Conservation (phyloP, 75 land plant genomes). For the Pseudotsuga menziesii region DNA sequence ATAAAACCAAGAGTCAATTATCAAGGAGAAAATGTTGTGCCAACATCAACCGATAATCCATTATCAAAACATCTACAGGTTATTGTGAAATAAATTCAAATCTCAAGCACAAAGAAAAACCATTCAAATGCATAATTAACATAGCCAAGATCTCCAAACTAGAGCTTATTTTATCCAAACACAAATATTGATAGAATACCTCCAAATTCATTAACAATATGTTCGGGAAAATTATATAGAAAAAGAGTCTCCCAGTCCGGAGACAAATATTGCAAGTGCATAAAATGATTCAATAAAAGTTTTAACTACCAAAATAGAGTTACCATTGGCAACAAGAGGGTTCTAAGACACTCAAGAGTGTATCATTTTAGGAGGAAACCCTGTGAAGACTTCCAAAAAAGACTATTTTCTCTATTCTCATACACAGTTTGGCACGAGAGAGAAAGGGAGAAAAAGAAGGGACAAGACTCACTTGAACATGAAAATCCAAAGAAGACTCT, state of each 20-base stretch:
- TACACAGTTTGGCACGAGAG: constrained; percentile 2
- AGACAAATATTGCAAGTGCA: constrained; percentile 3
- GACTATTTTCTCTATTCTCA: neutral
- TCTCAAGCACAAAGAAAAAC: no score
- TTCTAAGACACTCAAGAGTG: neutral
- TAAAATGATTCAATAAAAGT: neutral
- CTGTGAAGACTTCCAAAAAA: neutral
- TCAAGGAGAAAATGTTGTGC: no score
- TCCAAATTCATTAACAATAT: constrained; percentile 3
- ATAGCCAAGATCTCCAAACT: no score
- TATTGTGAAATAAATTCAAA: no score
- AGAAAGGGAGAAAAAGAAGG: neutral
- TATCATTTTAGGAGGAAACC: neutral
- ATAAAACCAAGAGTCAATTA: no score
- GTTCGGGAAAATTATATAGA: neutral
- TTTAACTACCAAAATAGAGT: neutral
- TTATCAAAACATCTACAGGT: no score
- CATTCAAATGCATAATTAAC: no score
- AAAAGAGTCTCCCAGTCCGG: constrained; percentile 5
- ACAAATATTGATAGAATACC: no score
- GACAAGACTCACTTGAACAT: neutral
- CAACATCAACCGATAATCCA: no score
- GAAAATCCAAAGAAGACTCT: neutral
- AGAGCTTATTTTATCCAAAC: no score
- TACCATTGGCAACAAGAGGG: neutral